phyloP scores from a whole-genome alignment of 371 early-diverging fungal genomes.

The Chytridium lagenaria region DNA sequence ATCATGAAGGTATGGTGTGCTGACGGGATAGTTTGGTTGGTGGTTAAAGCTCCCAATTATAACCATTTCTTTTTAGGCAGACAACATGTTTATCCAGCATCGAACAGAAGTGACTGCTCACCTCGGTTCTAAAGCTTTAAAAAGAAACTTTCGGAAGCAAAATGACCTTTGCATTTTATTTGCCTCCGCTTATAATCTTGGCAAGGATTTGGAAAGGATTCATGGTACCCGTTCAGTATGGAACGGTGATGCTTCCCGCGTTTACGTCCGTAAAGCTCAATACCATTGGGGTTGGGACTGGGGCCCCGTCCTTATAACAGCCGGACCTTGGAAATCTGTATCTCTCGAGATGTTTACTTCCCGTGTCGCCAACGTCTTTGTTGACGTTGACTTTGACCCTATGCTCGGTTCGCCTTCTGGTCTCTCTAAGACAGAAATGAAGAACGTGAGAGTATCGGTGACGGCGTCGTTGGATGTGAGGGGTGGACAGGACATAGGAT shows the following conservation, averaged over 20 bases:
- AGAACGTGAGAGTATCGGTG: no score
- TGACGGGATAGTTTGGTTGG: no score
- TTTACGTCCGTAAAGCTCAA: constrained; percentile 42
- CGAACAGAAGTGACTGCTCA: constrained; percentile 23
- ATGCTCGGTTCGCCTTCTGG: neutral
- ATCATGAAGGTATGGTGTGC: constrained; percentile 36
- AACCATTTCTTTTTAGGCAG: constrained; percentile 21
- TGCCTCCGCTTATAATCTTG: constrained; percentile 38
- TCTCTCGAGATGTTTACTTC: constrained; percentile 13
- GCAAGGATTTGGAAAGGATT: constrained; percentile 49
- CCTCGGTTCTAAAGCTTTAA: no score
- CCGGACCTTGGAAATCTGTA: constrained; percentile 33
- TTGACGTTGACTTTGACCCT: constrained; percentile 14
- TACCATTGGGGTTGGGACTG: constrained; percentile 49
- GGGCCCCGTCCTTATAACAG: constrained; percentile 38
- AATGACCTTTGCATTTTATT: constrained; percentile 40
- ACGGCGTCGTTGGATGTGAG: constrained; percentile 4
- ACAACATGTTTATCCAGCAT: constrained; percentile 52
- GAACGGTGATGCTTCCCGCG: constrained; percentile 37
- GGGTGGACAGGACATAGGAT: neutral
- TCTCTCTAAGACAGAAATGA: neutral
- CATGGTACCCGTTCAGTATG: constrained; percentile 23
- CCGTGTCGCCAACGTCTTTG: constrained; percentile 21
- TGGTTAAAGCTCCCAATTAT: neutral
- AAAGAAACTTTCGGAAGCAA: neutral